phyloP scores from a whole-genome alignment of 768 basidiomycete species.

The Lactifluus echinatus region DNA sequence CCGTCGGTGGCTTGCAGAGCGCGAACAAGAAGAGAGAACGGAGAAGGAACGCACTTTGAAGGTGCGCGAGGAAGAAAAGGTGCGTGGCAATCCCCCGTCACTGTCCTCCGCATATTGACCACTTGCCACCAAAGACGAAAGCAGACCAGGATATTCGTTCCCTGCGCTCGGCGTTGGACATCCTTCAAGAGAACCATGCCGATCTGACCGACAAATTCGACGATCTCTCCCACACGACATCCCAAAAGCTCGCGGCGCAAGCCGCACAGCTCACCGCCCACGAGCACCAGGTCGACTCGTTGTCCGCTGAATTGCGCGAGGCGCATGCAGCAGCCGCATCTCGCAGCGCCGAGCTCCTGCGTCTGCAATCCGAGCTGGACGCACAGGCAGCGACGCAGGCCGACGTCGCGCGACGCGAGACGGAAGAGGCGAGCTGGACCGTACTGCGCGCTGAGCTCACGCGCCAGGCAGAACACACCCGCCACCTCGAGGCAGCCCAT shows the following conservation, averaged over 20 bases:
- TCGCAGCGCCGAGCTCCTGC: constrained; percentile 33
- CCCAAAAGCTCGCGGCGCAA: constrained; percentile 43
- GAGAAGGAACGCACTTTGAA: constrained; percentile 53
- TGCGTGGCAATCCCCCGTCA: constrained; percentile 24
- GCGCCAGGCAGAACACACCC: constrained; percentile 53
- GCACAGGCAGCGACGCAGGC: constrained; percentile 33
- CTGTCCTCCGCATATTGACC: background rate
- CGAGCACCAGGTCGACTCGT: constrained; percentile 35
- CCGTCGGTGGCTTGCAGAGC: constrained; percentile 56
- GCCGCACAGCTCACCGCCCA: constrained; percentile 44
- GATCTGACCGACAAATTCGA: constrained; percentile 54
- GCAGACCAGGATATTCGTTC: constrained; percentile 43
- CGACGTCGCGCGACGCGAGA: constrained; percentile 24
- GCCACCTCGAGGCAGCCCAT: constrained; percentile 52
- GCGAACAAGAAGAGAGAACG: constrained; percentile 58
- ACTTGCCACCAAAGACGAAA: too few species aligned
- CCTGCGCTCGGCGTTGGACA: constrained; percentile 40
- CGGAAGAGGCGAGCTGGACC: constrained; percentile 48
- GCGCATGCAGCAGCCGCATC: constrained; percentile 35
- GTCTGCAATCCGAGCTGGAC: constrained; percentile 42
- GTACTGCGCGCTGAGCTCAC: constrained; percentile 62
- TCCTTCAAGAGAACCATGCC: constrained; percentile 47
- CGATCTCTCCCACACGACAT: constrained; percentile 37
- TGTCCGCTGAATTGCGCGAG: constrained; percentile 42
- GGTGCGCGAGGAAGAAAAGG: constrained; percentile 51